Conservation (phyloP, 2,329 filamentous ascomycete genomes). For the Didymosphaeria variabile region DNA sequence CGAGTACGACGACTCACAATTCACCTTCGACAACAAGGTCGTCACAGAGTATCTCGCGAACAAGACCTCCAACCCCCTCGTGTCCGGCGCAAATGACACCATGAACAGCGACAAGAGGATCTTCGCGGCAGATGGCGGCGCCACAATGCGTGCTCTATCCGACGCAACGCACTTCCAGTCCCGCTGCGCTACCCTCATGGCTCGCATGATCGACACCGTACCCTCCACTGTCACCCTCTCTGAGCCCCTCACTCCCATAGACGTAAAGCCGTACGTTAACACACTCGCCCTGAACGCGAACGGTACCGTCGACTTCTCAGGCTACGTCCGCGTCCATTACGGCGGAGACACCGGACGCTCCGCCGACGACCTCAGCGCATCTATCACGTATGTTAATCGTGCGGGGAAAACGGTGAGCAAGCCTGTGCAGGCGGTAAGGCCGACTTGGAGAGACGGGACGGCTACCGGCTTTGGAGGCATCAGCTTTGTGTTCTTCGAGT, state of each 20-base stretch:
- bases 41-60: slow-evolving; percentile 45
- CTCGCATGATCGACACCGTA: slow-evolving; percentile 33
- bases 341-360: slow-evolving; percentile 19
- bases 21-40: slow-evolving; percentile 42
- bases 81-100: slow-evolving; percentile 38
- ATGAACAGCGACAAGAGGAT: slow-evolving; percentile 45
- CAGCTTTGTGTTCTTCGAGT: slow-evolving; percentile 15
- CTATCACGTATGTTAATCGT: slow-evolving; percentile 3
- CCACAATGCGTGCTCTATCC: slow-evolving; percentile 40
- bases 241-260: slow-evolving; percentile 28
- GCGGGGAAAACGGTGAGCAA: slow-evolving; percentile 1
- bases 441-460: neutral
- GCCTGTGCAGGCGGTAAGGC: neutral
- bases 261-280: slow-evolving; percentile 30
- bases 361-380: slow-evolving; percentile 4
- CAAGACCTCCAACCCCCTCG: slow-evolving; percentile 37
- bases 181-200: slow-evolving; percentile 29
- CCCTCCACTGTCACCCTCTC: slow-evolving; percentile 29
- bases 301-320: slow-evolving; percentile 24
- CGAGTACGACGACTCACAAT: slow-evolving; percentile 26
- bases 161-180: slow-evolving; percentile 29
- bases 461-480: neutral
- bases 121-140: slow-evolving; percentile 41
- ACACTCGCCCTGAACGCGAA: slow-evolving; percentile 23
- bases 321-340: slow-evolving; percentile 29